Base-by-base conservation (phyloP, 2,329 filamentous ascomycete genomes). In the Albifimbria verrucaria region DNA sequence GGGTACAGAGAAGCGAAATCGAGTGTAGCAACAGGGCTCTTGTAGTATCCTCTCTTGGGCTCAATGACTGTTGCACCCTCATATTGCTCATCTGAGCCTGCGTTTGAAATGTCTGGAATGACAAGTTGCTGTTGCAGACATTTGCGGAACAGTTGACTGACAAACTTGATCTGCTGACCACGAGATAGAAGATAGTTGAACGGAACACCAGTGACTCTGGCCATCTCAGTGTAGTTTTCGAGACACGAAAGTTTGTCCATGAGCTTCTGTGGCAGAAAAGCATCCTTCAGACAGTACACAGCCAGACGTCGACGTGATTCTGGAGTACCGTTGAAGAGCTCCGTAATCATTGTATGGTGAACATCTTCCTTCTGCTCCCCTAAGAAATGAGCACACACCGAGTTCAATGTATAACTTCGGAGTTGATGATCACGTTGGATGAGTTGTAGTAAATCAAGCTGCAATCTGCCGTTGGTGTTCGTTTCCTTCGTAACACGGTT, bases 181-280 rank as follows among this genome's bases (percentile, higher is more conserved):
- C 92, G 86, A 22, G 94, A 86, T 2, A 99, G 81, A 44, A 99
- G 80, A 66, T 88, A 96, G 67, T 96, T 97, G 78, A 99, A 99
- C 0, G 94, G 94, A 4, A 99, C 93, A 62, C 94, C 94, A 23
- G 95, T 99, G 72, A 99, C 94, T 83, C 94, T 94, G 53, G 94
- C 93, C 94, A 99, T 99, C 74, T 99, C 94, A 0, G 94, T 97
- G 66, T 97, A 97, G 69, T 99, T 99, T 72, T 96, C 89, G n/a
- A 99, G 78, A 72, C 94, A 97, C 67, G 96, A 97, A 23, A 99
- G 79, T 71, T 99, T 99, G 67, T 99, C 94, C 86, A 99, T 92
- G 49, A 99, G 73, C 55, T 95, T 79, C 66, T 97, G 92, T 1
- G 94, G 94, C 3, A 99, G 79, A 64, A 96, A 99, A 0, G 94